These are phyloP conservation scores for Sugiyamaella japonica DNA, from an alignment of 1,139 yeast species.

Conservation along the genomic window DNA sequence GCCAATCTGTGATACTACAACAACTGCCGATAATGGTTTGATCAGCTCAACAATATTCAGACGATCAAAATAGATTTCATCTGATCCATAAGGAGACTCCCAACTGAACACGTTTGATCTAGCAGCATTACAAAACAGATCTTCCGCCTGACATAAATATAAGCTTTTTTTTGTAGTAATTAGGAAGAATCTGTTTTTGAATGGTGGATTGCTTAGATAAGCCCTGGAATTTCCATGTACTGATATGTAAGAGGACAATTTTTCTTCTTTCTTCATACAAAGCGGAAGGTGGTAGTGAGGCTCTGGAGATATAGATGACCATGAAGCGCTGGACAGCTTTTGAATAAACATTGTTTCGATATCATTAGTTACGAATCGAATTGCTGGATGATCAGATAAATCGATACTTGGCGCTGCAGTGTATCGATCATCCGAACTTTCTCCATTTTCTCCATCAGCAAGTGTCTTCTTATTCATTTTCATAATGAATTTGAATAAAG, in stretches of 20 bases:
- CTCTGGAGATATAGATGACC: slow-evolving; percentile 24
- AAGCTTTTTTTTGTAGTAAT: slow-evolving; percentile 41
- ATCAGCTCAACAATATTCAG: slow-evolving; percentile 53
- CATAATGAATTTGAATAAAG: slow-evolving; percentile 35
- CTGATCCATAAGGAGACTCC: slow-evolving; percentile 35
- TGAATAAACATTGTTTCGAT: slow-evolving; percentile 28
- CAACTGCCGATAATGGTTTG: slow-evolving; percentile 55
- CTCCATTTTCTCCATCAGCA: neutral
- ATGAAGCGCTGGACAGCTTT: slow-evolving; percentile 15
- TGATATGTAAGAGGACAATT: slow-evolving; percentile 15
- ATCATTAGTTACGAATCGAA: slow-evolving; percentile 28
- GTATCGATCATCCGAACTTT: neutral
- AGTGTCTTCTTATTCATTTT: slow-evolving; percentile 17
- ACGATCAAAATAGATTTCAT: slow-evolving; percentile 52
- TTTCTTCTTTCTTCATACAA: slow-evolving; percentile 21
- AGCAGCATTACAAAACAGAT: slow-evolving; percentile 54
- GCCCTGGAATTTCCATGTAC: slow-evolving; percentile 8
- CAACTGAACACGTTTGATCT: slow-evolving; percentile 50
- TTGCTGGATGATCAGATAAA: slow-evolving; percentile 19
- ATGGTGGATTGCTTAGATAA: slow-evolving; percentile 45
- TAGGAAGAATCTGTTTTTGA: slow-evolving; percentile 49
- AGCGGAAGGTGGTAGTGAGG: slow-evolving; percentile 25
- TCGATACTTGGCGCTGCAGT: neutral
- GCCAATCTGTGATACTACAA: slow-evolving; percentile 62
- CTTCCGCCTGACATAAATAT: slow-evolving; percentile 49